Conservation (phyloP, 2,329 filamentous ascomycete genomes). For the Lachnellula suecica region DNA sequence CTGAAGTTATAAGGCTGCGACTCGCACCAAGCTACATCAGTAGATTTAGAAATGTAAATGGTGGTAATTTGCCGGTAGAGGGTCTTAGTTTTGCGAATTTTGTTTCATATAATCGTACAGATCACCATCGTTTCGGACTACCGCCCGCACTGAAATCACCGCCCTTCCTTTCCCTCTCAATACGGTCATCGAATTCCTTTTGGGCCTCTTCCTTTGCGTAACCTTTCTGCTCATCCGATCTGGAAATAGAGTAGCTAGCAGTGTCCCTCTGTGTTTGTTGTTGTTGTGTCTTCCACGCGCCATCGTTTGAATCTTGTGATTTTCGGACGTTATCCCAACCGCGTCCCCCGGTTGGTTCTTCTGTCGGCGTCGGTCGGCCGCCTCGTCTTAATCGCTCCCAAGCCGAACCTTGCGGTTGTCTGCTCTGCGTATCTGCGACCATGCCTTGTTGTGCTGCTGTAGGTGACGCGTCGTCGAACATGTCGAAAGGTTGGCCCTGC, state of each 20-base stretch:
- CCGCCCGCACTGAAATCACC: slow-evolving; percentile 26
- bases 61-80: not conserved
- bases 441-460: slow-evolving; percentile 22
- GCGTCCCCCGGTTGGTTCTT: not conserved
- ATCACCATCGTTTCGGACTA: slow-evolving; percentile 26
- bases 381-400: slow-evolving; percentile 33
- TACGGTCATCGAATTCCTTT: slow-evolving; percentile 33
- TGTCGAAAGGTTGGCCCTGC: slow-evolving; percentile 19
- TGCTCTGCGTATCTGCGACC: slow-evolving; percentile 9
- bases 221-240: slow-evolving; percentile 20
- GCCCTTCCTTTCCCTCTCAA: slow-evolving; percentile 32
- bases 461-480: slow-evolving; percentile 32
- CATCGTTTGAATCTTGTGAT: slow-evolving; percentile 4
- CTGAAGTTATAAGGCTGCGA: no score
- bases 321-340: not conserved
- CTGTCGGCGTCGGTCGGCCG: slow-evolving; percentile 1
- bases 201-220: slow-evolving; percentile 27
- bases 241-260: slow-evolving; percentile 24
- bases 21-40: no score
- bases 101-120: not conserved
- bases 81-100: not conserved
- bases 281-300: slow-evolving; percentile 15
- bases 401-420: slow-evolving; percentile 24
- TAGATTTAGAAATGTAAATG: not conserved
- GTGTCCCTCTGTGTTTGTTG: slow-evolving; percentile 5